These are phyloP conservation scores for Alternaria sp. DNA, from an alignment of 2,329 filamentous ascomycete species.

Conservation along the genomic window DNA sequence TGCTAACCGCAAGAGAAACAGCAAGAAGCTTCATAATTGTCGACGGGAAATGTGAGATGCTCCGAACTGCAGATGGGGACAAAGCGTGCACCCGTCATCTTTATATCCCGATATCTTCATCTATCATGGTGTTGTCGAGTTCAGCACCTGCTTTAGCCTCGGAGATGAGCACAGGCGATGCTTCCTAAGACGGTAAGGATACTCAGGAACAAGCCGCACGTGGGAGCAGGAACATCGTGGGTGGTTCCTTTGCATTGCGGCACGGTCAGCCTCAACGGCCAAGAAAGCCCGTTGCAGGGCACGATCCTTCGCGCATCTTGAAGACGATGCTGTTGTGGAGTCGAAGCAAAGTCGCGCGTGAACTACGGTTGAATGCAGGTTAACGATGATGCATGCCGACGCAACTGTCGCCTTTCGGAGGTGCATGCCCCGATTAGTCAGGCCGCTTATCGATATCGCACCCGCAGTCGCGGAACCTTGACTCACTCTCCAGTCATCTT, in stretches of 20 bases:
- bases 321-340: neutral
- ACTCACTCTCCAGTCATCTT: conserved; percentile 19
- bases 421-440: conserved; percentile 19
- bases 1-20: conserved; percentile 23
- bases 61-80: neutral
- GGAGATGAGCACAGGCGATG: conserved; percentile 37
- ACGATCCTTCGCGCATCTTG: conserved; percentile 9
- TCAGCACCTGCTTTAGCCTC: conserved; percentile 18
- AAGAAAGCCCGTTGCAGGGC: conserved; percentile 4
- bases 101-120: conserved; percentile 13
- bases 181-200: conserved; percentile 32
- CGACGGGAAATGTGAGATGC: neutral
- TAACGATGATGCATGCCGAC: neutral
- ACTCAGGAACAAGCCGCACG: conserved; percentile 13
- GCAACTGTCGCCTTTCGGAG: conserved; percentile 2
- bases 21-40: conserved; percentile 34
- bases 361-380: neutral
- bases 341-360: neutral
- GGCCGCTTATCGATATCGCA: conserved; percentile 16
- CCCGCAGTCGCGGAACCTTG: conserved; percentile 12
- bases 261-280: conserved; percentile 8
- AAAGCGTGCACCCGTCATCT: neutral
- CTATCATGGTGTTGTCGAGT: neutral
- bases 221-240: conserved; percentile 13
- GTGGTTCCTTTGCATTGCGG: conserved; percentile 8